Conservation (phyloP, 1,284 basidiomycete genomes). For the Trichosporon asahii region DNA sequence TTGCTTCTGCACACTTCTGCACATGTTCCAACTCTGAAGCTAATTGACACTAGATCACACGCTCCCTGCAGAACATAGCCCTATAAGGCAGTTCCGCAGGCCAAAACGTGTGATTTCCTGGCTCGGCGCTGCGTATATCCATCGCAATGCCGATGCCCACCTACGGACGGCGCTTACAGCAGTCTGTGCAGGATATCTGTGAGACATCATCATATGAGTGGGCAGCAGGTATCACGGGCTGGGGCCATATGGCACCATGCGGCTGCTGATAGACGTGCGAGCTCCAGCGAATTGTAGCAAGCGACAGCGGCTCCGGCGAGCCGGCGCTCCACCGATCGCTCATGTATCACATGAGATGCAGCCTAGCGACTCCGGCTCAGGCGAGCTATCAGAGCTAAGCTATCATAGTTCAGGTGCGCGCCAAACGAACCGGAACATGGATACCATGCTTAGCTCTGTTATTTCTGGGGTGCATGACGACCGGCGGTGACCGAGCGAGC, state of each 20-base stretch:
- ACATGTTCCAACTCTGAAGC: slow-evolving; percentile 1
- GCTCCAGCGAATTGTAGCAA: not conserved
- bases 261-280: not conserved
- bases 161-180: not conserved
- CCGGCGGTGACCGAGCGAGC: too few relatives aligned
- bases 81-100: not conserved
- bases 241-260: not conserved
- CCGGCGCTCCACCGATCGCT: not conserved
- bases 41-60: not conserved
- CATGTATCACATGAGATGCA: not conserved
- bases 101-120: not conserved
- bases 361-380: not conserved
- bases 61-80: not conserved
- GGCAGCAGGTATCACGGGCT: too few relatives aligned
- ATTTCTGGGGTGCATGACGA: not conserved
- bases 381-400: too few relatives aligned
- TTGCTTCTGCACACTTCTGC: not conserved
- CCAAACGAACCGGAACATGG: not conserved
- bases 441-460: not conserved
- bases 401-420: not conserved
- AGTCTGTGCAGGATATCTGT: not conserved
- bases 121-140: not conserved
- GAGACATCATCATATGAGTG: not conserved
- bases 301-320: not conserved
- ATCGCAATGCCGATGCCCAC: not conserved